phyloP scores from a whole-genome alignment of 2,329 filamentous ascomycete species.

The Annulohypoxylon truncatum region DNA sequence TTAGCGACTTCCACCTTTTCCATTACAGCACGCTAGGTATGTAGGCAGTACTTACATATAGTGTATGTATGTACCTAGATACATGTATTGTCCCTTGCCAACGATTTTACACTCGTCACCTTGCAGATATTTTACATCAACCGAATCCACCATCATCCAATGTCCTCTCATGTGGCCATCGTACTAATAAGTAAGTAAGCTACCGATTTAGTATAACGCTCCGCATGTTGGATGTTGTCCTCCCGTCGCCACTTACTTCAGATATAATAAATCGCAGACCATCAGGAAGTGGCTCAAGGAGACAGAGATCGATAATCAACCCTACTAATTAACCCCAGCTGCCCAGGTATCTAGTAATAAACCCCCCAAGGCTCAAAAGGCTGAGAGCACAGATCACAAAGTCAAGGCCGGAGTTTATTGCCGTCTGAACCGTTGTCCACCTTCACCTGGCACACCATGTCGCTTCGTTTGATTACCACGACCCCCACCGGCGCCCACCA shows the following conservation, averaged over 20 bases:
- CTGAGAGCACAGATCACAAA: conserved; percentile 21
- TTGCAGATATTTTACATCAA: conserved; percentile 29
- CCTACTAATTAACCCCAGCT: background rate
- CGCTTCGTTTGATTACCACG: conserved; percentile 35
- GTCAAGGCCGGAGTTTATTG: conserved; percentile 31
- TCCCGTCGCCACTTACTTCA: background rate
- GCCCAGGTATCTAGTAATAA: no score
- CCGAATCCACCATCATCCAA: background rate
- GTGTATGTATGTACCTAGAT: background rate
- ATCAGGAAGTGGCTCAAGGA: background rate
- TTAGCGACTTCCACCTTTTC: background rate
- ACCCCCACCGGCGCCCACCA: conserved; percentile 33
- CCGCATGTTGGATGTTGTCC: background rate
- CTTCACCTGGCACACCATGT: conserved; percentile 1
- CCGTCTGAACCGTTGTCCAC: conserved; percentile 35
- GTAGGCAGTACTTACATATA: no score
- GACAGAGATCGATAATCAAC: background rate
- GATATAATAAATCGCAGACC: background rate
- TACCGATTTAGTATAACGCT: conserved; percentile 1
- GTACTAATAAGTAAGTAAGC: conserved; percentile 1
- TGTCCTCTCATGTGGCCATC: background rate
- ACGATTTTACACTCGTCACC: conserved; percentile 23
- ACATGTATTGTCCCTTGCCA: conserved; percentile 12
- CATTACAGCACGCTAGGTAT: background rate
- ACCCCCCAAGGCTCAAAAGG: background rate